These are phyloP conservation scores for Hamigera avellanea DNA, from an alignment of 495 filamentous ascomycete species.

Conservation along the genomic window DNA sequence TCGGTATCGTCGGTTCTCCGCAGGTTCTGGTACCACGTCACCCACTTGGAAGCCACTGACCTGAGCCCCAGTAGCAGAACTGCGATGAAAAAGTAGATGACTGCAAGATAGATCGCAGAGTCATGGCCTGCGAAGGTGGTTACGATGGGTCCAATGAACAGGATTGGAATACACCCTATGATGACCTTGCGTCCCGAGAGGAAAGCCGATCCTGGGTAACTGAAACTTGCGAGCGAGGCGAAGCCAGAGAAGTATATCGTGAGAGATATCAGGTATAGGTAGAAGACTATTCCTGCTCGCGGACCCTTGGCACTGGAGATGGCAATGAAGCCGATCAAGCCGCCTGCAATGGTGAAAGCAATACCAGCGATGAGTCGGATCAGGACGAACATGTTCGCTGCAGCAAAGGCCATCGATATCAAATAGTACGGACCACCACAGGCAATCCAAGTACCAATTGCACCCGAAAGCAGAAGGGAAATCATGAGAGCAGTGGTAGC, in stretches of 20 bases:
- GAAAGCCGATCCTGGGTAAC: constrained; percentile 42
- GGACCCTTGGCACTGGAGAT: constrained; percentile 27
- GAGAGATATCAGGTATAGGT: constrained; percentile 35
- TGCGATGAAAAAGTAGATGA: constrained; percentile 34
- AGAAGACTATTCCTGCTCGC: constrained; percentile 35
- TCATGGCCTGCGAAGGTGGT: constrained; percentile 37
- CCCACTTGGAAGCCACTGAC: constrained; percentile 36
- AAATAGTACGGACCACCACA: constrained; percentile 50
- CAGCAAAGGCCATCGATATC: constrained; percentile 46
- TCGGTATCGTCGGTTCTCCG: constrained; percentile 35
- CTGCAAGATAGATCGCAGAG: constrained; percentile 33
- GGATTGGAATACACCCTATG: constrained; percentile 31
- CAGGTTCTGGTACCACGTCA: constrained; percentile 36
- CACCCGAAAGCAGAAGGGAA: constrained; percentile 43
- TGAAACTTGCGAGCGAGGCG: constrained; percentile 43
- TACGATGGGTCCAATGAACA: constrained; percentile 35
- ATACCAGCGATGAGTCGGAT: constrained; percentile 47
- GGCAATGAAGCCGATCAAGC: constrained; percentile 37
- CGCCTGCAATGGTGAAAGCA: constrained; percentile 37
- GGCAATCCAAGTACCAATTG: constrained; percentile 47
- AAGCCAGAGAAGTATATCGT: constrained; percentile 40
- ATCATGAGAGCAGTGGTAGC: constrained; percentile 48
- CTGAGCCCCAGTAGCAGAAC: constrained; percentile 34
- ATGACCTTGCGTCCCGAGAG: constrained; percentile 37
- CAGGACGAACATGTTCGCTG: constrained; percentile 49